phyloP scores from a whole-genome alignment of 1,284 basidiomycete genomes.

The Ganoderma multipileum region DNA sequence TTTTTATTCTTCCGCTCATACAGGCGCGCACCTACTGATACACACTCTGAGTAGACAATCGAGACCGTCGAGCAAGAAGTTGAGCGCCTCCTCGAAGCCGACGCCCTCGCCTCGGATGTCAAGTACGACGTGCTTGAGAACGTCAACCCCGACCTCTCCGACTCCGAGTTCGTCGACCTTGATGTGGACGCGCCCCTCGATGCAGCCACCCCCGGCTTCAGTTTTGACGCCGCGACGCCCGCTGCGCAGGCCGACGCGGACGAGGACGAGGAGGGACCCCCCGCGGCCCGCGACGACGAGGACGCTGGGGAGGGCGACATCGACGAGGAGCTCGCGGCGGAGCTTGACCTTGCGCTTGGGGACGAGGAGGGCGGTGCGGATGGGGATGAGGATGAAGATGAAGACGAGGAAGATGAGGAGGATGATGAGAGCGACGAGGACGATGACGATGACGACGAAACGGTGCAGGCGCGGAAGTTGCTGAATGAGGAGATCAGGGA shows the following conservation, averaged over 20 bases:
- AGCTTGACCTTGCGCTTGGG: slow-evolving; percentile 73
- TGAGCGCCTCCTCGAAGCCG: slow-evolving; percentile 88
- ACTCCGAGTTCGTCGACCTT: slow-evolving; percentile 82
- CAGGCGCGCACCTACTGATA: slow-evolving; percentile 37
- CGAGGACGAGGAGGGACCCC: slow-evolving; percentile 56
- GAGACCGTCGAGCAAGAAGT: slow-evolving; percentile 98
- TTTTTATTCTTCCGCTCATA: background rate
- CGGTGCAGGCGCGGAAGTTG: slow-evolving; percentile 75
- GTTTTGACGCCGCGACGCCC: slow-evolving; percentile 38
- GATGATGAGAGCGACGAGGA: slow-evolving; percentile 73
- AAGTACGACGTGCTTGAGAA: slow-evolving; percentile 85
- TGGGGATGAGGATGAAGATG: slow-evolving; percentile 73
- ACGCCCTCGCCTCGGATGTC: slow-evolving; percentile 82
- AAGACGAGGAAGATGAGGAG: slow-evolving; percentile 72
- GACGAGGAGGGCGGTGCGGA: slow-evolving; percentile 57
- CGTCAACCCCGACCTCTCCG: slow-evolving; percentile 86
- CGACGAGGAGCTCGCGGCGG: slow-evolving; percentile 79
- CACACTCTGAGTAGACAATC: slow-evolving; percentile 62
- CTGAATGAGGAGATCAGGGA: slow-evolving; percentile 91
- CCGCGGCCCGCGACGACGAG: slow-evolving; percentile 60
- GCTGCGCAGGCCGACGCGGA: slow-evolving; percentile 60
- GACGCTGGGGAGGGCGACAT: slow-evolving; percentile 81
- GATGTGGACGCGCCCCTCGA: slow-evolving; percentile 60
- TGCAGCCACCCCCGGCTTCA: slow-evolving; percentile 56
- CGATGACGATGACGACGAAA: slow-evolving; percentile 69